Conservation (phyloP, 805 yeast genomes). For the Wilhelminamyces savonicus region DNA sequence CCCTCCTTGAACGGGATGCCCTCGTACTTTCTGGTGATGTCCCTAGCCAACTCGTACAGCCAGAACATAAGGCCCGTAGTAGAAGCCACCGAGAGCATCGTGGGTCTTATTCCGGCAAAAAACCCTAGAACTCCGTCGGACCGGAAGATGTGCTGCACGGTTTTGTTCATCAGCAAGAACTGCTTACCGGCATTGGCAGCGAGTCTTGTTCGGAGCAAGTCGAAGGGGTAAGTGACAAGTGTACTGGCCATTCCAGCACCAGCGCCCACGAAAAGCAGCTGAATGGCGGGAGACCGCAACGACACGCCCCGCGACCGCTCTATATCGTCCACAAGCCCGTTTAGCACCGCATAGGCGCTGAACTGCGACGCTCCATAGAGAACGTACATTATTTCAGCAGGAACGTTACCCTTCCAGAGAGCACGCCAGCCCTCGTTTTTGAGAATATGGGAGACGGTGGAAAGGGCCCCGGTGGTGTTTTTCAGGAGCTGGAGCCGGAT, state of each 20-base stretch:
- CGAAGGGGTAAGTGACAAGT: constrained; percentile 77
- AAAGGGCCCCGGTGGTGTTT: constrained; percentile 20
- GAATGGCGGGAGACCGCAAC: constrained; percentile 27
- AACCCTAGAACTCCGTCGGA: constrained; percentile 39
- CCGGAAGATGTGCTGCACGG: constrained; percentile 18
- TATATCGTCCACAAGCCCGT: constrained; percentile 30
- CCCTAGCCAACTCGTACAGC: constrained; percentile 50
- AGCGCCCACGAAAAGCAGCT: constrained; percentile 60
- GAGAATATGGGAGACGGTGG: constrained; percentile 38
- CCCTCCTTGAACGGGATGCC: constrained; percentile 42
- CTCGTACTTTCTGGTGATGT: constrained; percentile 18
- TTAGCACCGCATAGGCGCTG: constrained; percentile 56
- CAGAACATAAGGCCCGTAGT: constrained; percentile 73
- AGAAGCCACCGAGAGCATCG: constrained; percentile 58
- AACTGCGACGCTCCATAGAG: constrained; percentile 85
- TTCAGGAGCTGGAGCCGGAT: constrained; percentile 65
- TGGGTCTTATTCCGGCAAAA: constrained; percentile 44
- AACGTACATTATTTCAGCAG: constrained; percentile 83
- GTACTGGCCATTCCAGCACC: constrained; percentile 76
- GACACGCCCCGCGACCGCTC: constrained; percentile 14
- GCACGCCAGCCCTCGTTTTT: constrained; percentile 65
- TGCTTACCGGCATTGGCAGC: constrained; percentile 51
- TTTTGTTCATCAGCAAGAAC: constrained; percentile 31
- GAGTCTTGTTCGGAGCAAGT: constrained; percentile 78
- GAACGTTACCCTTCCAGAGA: constrained; percentile 95